Evolutionary conservation across 371 early-diverging fungal genomes (phyloP).

Genomic region (Mortierella sp.): DNA sequence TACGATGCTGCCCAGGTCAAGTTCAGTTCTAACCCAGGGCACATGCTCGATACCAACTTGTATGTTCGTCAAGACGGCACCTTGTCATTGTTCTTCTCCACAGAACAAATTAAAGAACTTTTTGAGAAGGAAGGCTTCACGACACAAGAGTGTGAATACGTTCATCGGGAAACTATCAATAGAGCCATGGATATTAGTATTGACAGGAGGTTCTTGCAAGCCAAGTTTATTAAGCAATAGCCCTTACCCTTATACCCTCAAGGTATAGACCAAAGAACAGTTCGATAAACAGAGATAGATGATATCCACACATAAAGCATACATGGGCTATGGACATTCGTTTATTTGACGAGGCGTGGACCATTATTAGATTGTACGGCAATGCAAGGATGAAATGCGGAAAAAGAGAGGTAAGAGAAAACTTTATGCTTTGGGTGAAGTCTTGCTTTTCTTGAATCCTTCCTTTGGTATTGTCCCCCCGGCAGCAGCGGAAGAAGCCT

Average conservation of each 20-base stretch:
- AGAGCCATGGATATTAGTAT: slow-evolving; percentile 78
- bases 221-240: slow-evolving; percentile 71
- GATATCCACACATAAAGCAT: slow-evolving; percentile 1
- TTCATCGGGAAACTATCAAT: slow-evolving; percentile 85
- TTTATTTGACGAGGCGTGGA: no score
- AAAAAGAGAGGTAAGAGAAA: background rate
- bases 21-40: slow-evolving; percentile 78
- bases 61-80: slow-evolving; percentile 93
- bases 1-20: slow-evolving; percentile 92
- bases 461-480: background rate
- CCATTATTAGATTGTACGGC: background rate
- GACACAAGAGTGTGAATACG: slow-evolving; percentile 76
- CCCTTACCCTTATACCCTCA: no score
- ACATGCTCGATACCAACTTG: slow-evolving; percentile 81
- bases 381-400: background rate
- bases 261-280: no score
- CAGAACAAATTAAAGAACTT: slow-evolving; percentile 62
- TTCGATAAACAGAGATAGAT: no score
- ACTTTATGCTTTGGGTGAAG: slow-evolving; percentile 13
- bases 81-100: slow-evolving; percentile 74
- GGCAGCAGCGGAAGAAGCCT: slow-evolving; percentile 13
- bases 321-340: no score
- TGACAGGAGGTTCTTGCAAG: slow-evolving; percentile 91
- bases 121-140: slow-evolving; percentile 77
- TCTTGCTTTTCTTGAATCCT: slow-evolving; percentile 18